Conservation (phyloP, 2,329 filamentous ascomycete genomes). For the Trichoderma atroviride region DNA sequence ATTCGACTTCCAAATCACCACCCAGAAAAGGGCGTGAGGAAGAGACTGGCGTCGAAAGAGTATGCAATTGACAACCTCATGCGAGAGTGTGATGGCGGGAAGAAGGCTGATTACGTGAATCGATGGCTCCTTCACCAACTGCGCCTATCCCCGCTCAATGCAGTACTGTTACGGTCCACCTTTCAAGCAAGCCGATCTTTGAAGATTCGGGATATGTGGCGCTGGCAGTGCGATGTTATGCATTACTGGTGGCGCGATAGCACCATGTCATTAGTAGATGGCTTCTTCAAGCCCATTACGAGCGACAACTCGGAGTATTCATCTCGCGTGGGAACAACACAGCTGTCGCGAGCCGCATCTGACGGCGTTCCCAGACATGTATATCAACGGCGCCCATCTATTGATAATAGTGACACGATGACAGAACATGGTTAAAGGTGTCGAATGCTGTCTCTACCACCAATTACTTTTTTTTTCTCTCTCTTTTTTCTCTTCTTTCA, state of each 20-base stretch:
- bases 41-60: constrained; percentile 51
- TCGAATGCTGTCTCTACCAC: neutral
- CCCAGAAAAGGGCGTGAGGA: constrained; percentile 39
- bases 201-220: constrained; percentile 39
- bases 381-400: neutral
- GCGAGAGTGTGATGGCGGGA: constrained; percentile 39
- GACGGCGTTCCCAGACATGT: constrained; percentile 29
- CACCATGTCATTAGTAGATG: constrained; percentile 30
- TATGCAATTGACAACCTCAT: constrained; percentile 51
- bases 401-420: constrained; percentile 28
- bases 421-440: constrained; percentile 24
- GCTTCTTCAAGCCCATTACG: constrained; percentile 29
- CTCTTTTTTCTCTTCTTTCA: neutral
- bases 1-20: constrained; percentile 42
- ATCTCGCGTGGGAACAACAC: constrained; percentile 34
- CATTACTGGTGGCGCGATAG: constrained; percentile 43
- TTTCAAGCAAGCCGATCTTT: constrained; percentile 37
- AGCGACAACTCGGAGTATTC: constrained; percentile 34
- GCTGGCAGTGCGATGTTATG: constrained; percentile 45
- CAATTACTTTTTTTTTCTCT: neutral
- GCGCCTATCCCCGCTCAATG: constrained; percentile 50
- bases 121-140: constrained; percentile 58
- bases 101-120: constrained; percentile 51
- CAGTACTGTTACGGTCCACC: constrained; percentile 45
- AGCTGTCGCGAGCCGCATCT: constrained; percentile 36